Evolutionary conservation across 2,329 filamentous ascomycete genomes (phyloP).

Genomic region (Zymoseptoria tritici): DNA sequence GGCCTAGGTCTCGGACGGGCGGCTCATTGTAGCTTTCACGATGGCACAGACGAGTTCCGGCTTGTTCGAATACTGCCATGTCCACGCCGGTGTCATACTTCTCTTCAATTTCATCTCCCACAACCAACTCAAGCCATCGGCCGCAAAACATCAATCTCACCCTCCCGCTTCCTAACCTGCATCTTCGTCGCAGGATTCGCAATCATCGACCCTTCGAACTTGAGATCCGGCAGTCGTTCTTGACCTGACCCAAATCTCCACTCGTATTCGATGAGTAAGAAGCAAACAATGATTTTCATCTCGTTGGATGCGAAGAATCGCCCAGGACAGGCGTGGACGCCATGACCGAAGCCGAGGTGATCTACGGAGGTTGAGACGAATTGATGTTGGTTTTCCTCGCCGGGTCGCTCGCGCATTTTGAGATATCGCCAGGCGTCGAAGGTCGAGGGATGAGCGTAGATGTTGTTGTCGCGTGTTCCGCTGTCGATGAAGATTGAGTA

Average conservation of each 20-base stretch:
- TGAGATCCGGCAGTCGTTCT: not conserved
- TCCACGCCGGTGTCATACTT: not conserved
- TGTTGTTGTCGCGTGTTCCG: conserved; percentile 3
- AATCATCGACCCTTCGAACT: not conserved
- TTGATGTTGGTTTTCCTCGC: conserved; percentile 18
- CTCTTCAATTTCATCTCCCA: not conserved
- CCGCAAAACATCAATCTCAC: not conserved
- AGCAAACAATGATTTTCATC: conserved; percentile 30
- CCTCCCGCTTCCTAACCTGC: not conserved
- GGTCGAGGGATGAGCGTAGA: conserved; percentile 12
- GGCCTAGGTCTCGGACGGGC: no score
- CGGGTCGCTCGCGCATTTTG: conserved; percentile 15
- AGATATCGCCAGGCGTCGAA: conserved; percentile 21
- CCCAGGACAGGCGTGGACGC: conserved; percentile 21
- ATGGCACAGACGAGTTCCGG: no score
- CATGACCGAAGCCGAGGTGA: conserved; percentile 26
- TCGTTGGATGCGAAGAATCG: conserved; percentile 31
- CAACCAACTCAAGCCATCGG: not conserved
- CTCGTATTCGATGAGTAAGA: conserved; percentile 30
- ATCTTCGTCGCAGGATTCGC: not conserved
- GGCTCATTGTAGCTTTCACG: no score
- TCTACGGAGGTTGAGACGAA: conserved; percentile 14
- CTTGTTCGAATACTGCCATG: not conserved
- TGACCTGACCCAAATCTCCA: not conserved
- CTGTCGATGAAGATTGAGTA: conserved; percentile 11